Base-by-base conservation (phyloP, 2,329 filamentous ascomycete species). In the Phialocephala subalpina region DNA sequence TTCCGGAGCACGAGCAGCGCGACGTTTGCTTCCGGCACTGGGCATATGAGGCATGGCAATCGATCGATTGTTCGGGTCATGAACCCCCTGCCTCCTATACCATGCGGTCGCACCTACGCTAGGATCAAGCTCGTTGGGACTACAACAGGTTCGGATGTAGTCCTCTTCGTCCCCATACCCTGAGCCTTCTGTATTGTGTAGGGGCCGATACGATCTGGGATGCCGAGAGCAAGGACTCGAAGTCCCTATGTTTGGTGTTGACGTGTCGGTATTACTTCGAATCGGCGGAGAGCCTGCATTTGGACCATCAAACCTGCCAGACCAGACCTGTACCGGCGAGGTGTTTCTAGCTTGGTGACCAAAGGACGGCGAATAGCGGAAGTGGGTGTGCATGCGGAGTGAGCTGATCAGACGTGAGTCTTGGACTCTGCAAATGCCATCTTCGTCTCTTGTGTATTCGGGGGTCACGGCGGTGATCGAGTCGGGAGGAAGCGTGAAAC, bases 331-430 rank as follows among this genome's bases (percentile, higher is more conserved):
- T 12, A 70, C 68, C 12, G 75, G 75, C 5, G 75, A 75, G 12
- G 73, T 65, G 40, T 71, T 75, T 8, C 74, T 69, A 29, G 74
- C 68, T 66, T 77, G 69, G 49, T 77, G 72, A 3, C 75, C 74
- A 60, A 75, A 77, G 35, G 69, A 69, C n/a, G 75, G 75, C 2
- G 75, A 73, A 65, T 74, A 77, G 53, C 71, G 70, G 62, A 73
- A 76, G 36, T 75, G 68, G 2, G 73, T 73, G 65, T 76, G 75
- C 73, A 76, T 73, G 57, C 73, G 68, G 45, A 77, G 66, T 8
- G 74, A 76, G 60, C 75, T 77, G 25, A 76, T 76, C 67, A 77
- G 71, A 27, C 71, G 49, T 22, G 74, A 62, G 63, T 74, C 70
- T 8, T 69, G 70, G 11, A 70, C 14, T 16, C 36, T 58, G 14